Evolutionary conservation across 2,329 filamentous ascomycete genomes (phyloP).

Genomic region (Monilinia polystroma): DNA sequence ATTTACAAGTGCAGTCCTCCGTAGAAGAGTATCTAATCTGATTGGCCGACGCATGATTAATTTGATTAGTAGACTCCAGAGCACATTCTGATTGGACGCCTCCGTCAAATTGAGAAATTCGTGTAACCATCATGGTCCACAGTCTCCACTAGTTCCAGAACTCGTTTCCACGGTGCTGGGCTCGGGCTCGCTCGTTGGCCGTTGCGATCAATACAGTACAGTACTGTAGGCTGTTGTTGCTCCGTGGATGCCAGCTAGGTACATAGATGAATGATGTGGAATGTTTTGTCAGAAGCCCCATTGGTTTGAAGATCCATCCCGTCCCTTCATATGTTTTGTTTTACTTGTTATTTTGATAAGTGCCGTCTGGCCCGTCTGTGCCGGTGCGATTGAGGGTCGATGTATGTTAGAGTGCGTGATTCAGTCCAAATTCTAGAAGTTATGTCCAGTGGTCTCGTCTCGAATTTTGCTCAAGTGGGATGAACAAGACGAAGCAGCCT

Average conservation of each 20-base stretch:
- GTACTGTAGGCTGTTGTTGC: background rate
- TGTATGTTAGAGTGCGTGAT: slow-evolving; percentile 5
- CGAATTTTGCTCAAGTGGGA: slow-evolving; percentile 4
- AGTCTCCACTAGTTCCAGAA: background rate
- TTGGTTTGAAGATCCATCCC: background rate
- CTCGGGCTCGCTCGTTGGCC: background rate
- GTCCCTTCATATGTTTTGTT: background rate
- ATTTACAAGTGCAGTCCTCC: too few species aligned
- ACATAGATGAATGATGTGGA: background rate
- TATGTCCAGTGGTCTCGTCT: background rate
- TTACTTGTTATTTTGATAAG: background rate
- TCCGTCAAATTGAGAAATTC: background rate
- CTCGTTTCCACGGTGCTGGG: slow-evolving; percentile 17
- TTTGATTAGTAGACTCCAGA: background rate
- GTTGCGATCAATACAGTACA: background rate
- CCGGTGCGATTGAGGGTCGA: background rate
- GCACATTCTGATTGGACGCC: background rate
- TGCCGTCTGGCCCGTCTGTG: background rate
- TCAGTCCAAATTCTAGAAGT: slow-evolving; percentile 1
- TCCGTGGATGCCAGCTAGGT: background rate
- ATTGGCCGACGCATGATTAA: too few species aligned
- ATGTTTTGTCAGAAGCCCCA: background rate
- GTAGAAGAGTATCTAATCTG: background rate
- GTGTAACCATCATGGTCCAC: background rate
- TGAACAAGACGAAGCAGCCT: background rate